These are phyloP conservation scores for Rhizophlyctis rosea DNA, from an alignment of 192 early-diverging fungal genomes.

Conservation along the genomic window DNA sequence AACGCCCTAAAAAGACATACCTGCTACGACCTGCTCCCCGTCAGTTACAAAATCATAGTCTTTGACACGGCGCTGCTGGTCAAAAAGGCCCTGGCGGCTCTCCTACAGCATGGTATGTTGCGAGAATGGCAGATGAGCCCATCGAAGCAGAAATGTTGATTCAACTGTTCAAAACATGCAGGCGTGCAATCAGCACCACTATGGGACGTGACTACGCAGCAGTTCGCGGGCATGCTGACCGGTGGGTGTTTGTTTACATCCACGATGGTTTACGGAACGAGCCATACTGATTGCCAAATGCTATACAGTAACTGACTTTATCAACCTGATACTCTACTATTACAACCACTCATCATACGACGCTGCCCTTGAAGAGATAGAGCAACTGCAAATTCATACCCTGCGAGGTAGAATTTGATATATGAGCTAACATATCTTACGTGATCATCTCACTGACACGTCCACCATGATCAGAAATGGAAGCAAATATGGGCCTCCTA, in stretches of 20 bases:
- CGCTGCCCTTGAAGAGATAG: conserved; percentile 84
- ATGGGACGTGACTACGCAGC: conserved; percentile 75
- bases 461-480: conserved; percentile 48
- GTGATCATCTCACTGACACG: conserved; percentile 2
- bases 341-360: conserved; percentile 70
- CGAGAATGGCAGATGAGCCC: neutral
- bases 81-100: conserved; percentile 84
- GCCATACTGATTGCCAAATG: conserved; percentile 9
- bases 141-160: neutral
- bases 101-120: conserved; percentile 88
- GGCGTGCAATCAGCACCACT: conserved; percentile 91
- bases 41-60: conserved; percentile 86
- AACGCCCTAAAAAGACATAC: conserved; percentile 73
- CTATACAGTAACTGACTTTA: conserved; percentile 82
- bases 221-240: conserved; percentile 93
- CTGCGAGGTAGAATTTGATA: conserved; percentile 65
- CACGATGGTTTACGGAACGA: conserved; percentile 8
- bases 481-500: conserved; percentile 54
- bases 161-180: conserved; percentile 31
- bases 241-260: conserved; percentile 20
- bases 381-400: conserved; percentile 68
- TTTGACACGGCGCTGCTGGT: conserved; percentile 87
- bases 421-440: too few relatives aligned
- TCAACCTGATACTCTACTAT: conserved; percentile 91
- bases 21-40: conserved; percentile 88